Evolutionary conservation across 345 rosid genomes (phyloP), one percentile per base, ranked within the genome.

Genomic region (Lumnitzera littorea): DNA sequence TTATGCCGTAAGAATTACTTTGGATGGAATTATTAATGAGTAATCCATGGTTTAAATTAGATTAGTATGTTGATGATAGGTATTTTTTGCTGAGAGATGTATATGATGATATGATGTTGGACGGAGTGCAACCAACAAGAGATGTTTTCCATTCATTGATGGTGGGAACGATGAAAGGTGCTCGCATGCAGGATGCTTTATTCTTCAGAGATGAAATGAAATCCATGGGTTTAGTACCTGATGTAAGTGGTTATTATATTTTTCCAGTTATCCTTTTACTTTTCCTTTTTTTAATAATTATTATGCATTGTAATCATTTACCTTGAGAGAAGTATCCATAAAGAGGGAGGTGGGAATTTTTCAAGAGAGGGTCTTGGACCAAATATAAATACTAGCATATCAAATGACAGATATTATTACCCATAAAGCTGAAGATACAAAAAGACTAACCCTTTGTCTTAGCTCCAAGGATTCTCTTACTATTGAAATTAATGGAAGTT

Each of bases 171-270:
- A 88, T 90, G 97, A 90, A 80, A 74, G 91, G 96, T 8, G 76
- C 92, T 53, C 91, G 95, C 31, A 65, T 94, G 81, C 88, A 73
- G 54, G 97, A 90, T 57, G 91, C 91, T 20, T 73, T 88, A 74
- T 94, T 69, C 67, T 94, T 94, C 74, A 81, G 84, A 27, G 92
- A 94, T 62, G 82, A 94, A 68, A 94, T 94, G 99, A 88, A 77
- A 57, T 61, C 89, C 56, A 82, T 76, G 84, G 99, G 99, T 48
- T 84, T 90, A 78, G 72, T 88, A 71, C 97, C 99, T 9, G 97
- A 94, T 73, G 97, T 86, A 83, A 64, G 85, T 51, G 23, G 4
- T 48, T 50, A 15, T 46, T 0, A 15, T 24, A 25, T 48, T 54
- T 16, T 1, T 36, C 56, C 20, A 4, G 48, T 53, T 5, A 27